Evolutionary conservation across 179 eudicot genomes (phyloP).

Genomic region (Patellifolia procumbens): DNA sequence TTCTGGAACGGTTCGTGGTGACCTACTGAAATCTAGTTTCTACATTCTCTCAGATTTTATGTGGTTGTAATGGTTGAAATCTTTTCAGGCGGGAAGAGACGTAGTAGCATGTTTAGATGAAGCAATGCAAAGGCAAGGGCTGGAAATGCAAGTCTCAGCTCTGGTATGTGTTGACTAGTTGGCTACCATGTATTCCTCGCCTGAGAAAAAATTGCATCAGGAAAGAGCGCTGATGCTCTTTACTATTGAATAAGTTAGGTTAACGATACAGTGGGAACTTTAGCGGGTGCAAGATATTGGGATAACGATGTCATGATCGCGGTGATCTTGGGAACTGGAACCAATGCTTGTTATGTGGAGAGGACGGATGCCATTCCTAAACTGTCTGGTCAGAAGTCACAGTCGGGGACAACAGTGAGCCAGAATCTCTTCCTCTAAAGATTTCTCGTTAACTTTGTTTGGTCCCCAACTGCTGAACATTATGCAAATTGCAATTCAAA

Average conservation of each 20-base stretch:
- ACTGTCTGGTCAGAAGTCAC: background rate
- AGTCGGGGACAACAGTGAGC: constrained; percentile 31
- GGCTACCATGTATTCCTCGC: background rate
- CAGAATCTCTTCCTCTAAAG: background rate
- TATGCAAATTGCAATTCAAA: background rate
- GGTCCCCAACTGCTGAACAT: no score
- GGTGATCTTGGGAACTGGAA: constrained; percentile 83
- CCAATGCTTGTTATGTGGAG: constrained; percentile 84
- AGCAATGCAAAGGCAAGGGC: constrained; percentile 68
- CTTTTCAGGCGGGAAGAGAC: constrained; percentile 64
- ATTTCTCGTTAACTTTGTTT: background rate
- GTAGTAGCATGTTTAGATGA: constrained; percentile 73
- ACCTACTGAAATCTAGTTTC: background rate
- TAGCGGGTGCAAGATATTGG: constrained; percentile 80
- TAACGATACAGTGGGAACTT: constrained; percentile 76
- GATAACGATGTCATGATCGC: constrained; percentile 78
- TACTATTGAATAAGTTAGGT: constrained; percentile 48
- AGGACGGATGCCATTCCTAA: constrained; percentile 59
- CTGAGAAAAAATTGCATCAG: background rate
- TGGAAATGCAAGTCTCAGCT: constrained; percentile 74
- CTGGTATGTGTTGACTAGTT: constrained; percentile 45
- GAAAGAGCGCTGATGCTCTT: background rate
- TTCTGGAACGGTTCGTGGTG: constrained; percentile 68
- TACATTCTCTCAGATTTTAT: background rate
- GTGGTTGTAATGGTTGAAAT: background rate